Evolutionary conservation across 257 asterid species (phyloP).

Genomic region (Solanum pennellii): DNA sequence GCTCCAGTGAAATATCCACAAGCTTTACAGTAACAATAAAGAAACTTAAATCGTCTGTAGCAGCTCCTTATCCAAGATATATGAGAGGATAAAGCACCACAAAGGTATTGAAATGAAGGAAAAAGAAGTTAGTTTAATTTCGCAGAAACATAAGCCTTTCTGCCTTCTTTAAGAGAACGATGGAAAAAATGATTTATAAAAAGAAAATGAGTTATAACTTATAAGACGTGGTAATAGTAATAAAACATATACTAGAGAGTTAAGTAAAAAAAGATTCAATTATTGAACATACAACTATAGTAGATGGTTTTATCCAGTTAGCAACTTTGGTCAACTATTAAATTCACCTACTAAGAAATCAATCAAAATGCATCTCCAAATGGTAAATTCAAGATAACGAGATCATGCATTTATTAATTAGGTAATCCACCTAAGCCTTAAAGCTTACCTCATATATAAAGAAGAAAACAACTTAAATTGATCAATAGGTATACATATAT

Average conservation of each 20-base stretch:
- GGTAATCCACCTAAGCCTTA: neutral
- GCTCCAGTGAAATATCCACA: neutral
- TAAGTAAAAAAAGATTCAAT: neutral
- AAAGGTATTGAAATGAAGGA: neutral
- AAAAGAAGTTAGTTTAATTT: neutral
- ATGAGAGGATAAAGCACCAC: neutral
- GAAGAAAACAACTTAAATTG: neutral
- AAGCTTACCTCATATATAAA: neutral
- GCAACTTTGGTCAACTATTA: neutral
- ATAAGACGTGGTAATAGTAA: neutral
- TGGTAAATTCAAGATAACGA: neutral
- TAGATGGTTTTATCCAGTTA: neutral
- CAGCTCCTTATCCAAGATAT: neutral
- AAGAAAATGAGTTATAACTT: neutral
- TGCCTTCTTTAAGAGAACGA: neutral
- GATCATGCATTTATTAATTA: neutral
- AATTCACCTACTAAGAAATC: neutral
- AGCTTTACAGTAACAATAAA: neutral
- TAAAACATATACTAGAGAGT: too few relatives aligned
- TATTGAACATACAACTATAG: neutral
- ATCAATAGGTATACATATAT: neutral
- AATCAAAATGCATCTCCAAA: neutral
- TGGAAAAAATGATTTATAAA: neutral
- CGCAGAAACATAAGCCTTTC: neutral
- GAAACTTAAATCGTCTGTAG: neutral